A percentile compares a stretch with the other conserved stretches of the same genome.
These are phyloP conservation scores for Boletus coccyginus DNA, from an alignment of 768 basidiomycete genomes.

Conservation along the genomic window DNA sequence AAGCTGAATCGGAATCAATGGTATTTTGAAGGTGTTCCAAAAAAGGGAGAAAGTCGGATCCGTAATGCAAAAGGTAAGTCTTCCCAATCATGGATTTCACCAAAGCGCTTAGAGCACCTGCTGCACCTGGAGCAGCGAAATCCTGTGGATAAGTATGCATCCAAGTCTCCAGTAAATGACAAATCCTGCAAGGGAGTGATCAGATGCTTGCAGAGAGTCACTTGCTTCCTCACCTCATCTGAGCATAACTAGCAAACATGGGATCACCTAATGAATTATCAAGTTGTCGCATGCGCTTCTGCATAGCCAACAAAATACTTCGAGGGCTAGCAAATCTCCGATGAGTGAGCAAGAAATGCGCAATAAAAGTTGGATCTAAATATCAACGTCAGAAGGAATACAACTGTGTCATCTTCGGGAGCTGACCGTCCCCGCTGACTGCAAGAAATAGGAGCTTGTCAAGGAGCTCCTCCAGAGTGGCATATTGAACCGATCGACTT, in stretches of 20 bases:
- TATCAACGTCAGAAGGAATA: constrained; percentile 9
- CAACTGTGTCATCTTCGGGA: constrained; percentile 1
- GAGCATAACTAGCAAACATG: constrained; percentile 84
- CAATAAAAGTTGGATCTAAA: constrained; percentile 72
- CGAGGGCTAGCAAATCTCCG: constrained; percentile 80
- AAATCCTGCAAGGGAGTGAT: constrained; percentile 52
- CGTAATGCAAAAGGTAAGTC: constrained; percentile 81
- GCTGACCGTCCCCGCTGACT: constrained; percentile 78
- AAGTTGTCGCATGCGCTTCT: constrained; percentile 78
- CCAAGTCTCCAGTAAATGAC: constrained; percentile 76
- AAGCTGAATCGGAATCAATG: constrained; percentile 65
- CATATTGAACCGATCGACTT: constrained; percentile 65
- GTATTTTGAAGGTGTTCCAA: constrained; percentile 62
- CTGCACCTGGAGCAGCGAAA: constrained; percentile 74
- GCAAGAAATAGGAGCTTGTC: constrained; percentile 81
- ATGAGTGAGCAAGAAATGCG: constrained; percentile 81
- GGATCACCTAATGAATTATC: constrained; percentile 72
- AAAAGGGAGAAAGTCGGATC: constrained; percentile 79
- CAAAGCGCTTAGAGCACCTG: constrained; percentile 69
- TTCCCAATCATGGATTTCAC: constrained; percentile 78
- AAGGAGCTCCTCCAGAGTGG: constrained; percentile 73
- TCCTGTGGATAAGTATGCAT: constrained; percentile 73
- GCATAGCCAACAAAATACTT: constrained; percentile 79
- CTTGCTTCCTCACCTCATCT: constrained; percentile 62
- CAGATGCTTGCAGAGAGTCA: constrained; percentile 3